These are phyloP conservation scores for Escovopsis sp. DNA, from an alignment of 2,329 filamentous ascomycete genomes.

Conservation along the genomic window DNA sequence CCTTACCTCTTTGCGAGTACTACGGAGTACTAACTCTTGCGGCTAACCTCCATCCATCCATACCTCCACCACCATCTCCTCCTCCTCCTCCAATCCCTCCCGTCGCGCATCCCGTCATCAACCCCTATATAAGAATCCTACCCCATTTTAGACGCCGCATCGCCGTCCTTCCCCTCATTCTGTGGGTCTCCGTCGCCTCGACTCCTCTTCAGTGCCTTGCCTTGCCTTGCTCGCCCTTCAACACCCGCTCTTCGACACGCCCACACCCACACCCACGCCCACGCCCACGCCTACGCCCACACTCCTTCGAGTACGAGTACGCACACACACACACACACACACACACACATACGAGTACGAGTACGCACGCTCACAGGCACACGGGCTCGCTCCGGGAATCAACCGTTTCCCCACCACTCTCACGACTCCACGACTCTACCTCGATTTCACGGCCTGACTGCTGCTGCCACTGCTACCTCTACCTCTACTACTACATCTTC, in stretches of 20 bases:
- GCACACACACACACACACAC: too few relatives aligned
- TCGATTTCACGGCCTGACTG: too few relatives aligned
- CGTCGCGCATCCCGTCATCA: conserved; percentile 1
- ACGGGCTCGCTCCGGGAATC: background rate
- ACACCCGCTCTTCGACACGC: conserved; percentile 2
- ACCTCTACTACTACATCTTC: too few relatives aligned
- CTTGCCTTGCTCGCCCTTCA: conserved; percentile 1
- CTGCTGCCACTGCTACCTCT: background rate
- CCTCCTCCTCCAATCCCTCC: background rate
- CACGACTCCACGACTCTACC: too few relatives aligned
- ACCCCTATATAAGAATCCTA: background rate
- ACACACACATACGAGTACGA: too few relatives aligned
- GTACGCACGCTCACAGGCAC: too few relatives aligned
- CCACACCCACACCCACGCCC: background rate
- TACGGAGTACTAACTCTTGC: too few relatives aligned
- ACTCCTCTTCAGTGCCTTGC: background rate
- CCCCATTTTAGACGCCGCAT: background rate
- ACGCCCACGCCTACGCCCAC: too few relatives aligned
- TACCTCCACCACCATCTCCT: background rate
- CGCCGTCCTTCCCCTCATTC: background rate
- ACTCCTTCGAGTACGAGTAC: too few relatives aligned
- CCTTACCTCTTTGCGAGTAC: too few relatives aligned
- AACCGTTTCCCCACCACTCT: conserved; percentile 3
- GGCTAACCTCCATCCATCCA: background rate
- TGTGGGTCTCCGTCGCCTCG: background rate